Conservation (phyloP, 495 filamentous ascomycete genomes). For the Xylaria cubensis region DNA sequence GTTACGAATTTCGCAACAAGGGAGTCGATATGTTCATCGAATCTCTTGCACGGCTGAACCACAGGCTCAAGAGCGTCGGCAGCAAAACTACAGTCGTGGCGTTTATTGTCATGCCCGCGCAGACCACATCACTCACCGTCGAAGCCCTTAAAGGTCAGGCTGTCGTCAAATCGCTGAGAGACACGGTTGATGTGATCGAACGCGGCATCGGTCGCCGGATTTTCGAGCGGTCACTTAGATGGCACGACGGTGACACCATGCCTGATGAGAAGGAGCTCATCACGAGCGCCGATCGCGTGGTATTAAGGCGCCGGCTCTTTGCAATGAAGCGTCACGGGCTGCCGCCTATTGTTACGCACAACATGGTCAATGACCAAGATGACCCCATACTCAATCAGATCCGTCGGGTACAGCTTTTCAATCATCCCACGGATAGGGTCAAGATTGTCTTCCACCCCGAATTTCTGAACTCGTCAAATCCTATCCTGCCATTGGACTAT, state of each 20-base stretch:
- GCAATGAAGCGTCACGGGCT: slow-evolving; percentile 92
- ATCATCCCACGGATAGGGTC: slow-evolving; percentile 91
- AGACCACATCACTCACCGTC: slow-evolving; percentile 94
- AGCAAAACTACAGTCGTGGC: slow-evolving; percentile 97
- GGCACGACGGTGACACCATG: slow-evolving; percentile 91
- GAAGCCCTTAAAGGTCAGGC: slow-evolving; percentile 97
- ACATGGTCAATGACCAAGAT: slow-evolving; percentile 93
- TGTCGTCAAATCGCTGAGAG: slow-evolving; percentile 92
- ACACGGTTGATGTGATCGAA: slow-evolving; percentile 91
- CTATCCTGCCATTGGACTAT: slow-evolving; percentile 93
- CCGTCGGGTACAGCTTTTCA: slow-evolving; percentile 94
- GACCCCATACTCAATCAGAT: slow-evolving; percentile 97
- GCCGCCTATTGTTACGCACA: slow-evolving; percentile 98
- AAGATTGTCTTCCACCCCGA: slow-evolving; percentile 99
- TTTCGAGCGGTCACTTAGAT: slow-evolving; percentile 89
- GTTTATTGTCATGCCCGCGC: slow-evolving; percentile 98
- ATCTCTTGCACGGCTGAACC: slow-evolving; percentile 90
- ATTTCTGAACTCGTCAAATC: slow-evolving; percentile 94
- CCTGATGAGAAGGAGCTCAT: slow-evolving; percentile 97
- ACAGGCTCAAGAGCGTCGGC: slow-evolving; percentile 80
- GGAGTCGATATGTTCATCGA: slow-evolving; percentile 99
- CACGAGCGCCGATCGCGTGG: slow-evolving; percentile 87
- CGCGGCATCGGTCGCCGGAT: slow-evolving; percentile 88
- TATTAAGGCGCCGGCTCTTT: slow-evolving; percentile 88
- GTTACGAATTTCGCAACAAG: slow-evolving; percentile 98